Base-by-base conservation (phyloP, 768 basidiomycete species). In the Phallus indusiatus region DNA sequence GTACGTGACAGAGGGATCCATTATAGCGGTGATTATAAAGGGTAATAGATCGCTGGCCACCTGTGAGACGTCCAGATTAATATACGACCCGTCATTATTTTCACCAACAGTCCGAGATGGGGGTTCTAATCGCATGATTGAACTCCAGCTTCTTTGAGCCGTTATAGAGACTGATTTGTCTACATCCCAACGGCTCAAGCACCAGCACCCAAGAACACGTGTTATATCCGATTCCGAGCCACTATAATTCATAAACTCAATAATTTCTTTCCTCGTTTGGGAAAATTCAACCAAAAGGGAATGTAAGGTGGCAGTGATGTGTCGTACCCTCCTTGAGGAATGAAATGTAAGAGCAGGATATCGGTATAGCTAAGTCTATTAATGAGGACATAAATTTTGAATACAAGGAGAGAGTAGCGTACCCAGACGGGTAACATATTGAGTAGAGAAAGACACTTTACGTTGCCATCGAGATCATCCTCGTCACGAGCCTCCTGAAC, bases 381-480 rank as follows among this genome's bases (percentile, higher is more conserved):
- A 47, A 46, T 37, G 47, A 34, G 49, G 55, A 36, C 22, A 18
- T 9, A 53, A 33, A 8, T 10, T 59, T 6, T 17, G 36, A 58
- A 18, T 61, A 55, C 47, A 46, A 50, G 55, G 47, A 55, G 50
- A 53, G n/a, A n/a, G 4, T 42, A 24, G 78, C 90, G 65, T 68
- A 95, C 94, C 94, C 94, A 98, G 58, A 95, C 92, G 3, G 92
- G 92, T 34, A 94, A 65, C 76, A 85, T 87, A 57, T 83, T 76
- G 21, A 81, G 76, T 64, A 80, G 63, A 17, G 72, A 67, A 12
- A 75, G 66, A 53, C 67, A 64, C 10, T 50, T 47, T 12, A 64
- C 64, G 74, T 68, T 54, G 70, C 76, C 10, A 73, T 66, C 56
- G 75, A 55, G 77, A 20, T 76, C 78, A 16, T 75, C 75, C 14